A percentile compares a stretch with the other conserved stretches of the same genome.
Evolutionary conservation across 2,329 filamentous ascomycete species (phyloP).

Genomic region (Phialophora chinensis): DNA sequence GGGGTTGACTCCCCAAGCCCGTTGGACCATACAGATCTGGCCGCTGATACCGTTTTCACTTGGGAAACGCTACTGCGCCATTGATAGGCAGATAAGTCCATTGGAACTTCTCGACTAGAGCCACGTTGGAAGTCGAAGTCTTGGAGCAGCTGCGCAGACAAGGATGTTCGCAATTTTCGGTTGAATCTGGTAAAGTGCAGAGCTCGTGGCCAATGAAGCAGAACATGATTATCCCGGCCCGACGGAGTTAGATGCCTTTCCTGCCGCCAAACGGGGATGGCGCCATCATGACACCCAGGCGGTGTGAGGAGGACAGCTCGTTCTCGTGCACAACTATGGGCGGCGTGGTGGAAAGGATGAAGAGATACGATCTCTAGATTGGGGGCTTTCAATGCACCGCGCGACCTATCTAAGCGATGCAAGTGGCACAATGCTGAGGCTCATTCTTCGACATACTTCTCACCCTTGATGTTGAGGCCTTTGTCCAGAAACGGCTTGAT

Average conservation of each 20-base stretch:
- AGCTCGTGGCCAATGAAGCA: slow-evolving; percentile 7
- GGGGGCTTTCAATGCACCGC: too few species aligned
- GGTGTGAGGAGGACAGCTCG: not conserved
- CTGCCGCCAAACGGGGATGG: not conserved
- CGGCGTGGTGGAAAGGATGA: not conserved
- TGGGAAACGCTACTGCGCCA: not conserved
- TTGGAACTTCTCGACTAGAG: slow-evolving; percentile 3
- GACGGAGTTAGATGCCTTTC: not conserved
- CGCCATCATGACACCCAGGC: not conserved
- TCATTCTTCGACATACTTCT: slow-evolving; percentile 9
- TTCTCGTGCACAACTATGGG: not conserved
- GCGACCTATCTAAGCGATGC: not conserved
- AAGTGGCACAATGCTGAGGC: not conserved
- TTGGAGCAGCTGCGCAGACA: not conserved
- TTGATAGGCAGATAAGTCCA: slow-evolving; percentile 12
- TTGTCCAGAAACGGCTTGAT: slow-evolving; percentile 20
- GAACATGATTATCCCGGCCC: slow-evolving; percentile 5
- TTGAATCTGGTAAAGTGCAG: slow-evolving; percentile 16
- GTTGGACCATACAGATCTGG: not conserved
- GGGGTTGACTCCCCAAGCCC: not conserved
- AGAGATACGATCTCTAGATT: not conserved
- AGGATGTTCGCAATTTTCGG: slow-evolving; percentile 22
- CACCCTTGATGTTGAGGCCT: slow-evolving; percentile 18
- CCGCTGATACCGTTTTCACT: too few species aligned
- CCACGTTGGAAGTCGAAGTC: slow-evolving; percentile 4